phyloP scores from a whole-genome alignment of 169 alveolate species.

The Eimeria zaria region DNA sequence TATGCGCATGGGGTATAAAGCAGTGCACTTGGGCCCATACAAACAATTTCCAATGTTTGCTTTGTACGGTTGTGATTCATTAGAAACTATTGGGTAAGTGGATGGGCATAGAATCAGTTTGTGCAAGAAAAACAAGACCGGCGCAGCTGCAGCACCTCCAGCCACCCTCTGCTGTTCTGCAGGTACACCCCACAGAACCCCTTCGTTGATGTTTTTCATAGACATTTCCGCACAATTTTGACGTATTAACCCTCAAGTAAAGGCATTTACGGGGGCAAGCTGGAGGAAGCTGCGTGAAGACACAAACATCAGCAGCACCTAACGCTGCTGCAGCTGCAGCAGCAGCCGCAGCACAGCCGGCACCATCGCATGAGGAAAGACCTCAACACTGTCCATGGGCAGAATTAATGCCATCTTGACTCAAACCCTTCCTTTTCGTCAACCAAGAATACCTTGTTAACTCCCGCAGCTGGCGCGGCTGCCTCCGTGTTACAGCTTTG shows the following conservation, averaged over 20 bases:
- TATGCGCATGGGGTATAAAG: not conserved
- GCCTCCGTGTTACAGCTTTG: constrained; percentile 25
- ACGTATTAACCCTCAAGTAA: not conserved
- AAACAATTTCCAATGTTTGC: not conserved
- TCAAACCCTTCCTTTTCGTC: not conserved
- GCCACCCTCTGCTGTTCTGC: not conserved
- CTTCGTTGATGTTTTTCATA: not conserved
- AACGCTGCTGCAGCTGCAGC: constrained; percentile 43
- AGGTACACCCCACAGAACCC: constrained; percentile 33
- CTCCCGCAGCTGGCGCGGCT: constrained; percentile 47
- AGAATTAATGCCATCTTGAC: not conserved
- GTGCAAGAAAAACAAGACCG: not conserved
- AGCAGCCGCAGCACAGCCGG: constrained; percentile 56
- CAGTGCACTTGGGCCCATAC: not conserved
- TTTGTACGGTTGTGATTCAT: not conserved
- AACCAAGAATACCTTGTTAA: not conserved
- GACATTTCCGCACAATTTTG: not conserved
- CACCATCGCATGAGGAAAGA: constrained; percentile 8
- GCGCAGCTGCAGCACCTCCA: constrained; percentile 23
- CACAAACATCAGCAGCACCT: constrained; percentile 56
- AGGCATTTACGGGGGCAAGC: constrained; percentile 29
- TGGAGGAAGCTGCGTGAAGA: constrained; percentile 27
- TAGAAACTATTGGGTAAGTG: not conserved
- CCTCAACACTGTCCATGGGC: constrained; percentile 9
- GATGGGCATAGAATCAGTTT: not conserved